These are phyloP conservation scores for Coemansia sp. DNA, from an alignment of 192 early-diverging fungal genomes.

Conservation along the genomic window DNA sequence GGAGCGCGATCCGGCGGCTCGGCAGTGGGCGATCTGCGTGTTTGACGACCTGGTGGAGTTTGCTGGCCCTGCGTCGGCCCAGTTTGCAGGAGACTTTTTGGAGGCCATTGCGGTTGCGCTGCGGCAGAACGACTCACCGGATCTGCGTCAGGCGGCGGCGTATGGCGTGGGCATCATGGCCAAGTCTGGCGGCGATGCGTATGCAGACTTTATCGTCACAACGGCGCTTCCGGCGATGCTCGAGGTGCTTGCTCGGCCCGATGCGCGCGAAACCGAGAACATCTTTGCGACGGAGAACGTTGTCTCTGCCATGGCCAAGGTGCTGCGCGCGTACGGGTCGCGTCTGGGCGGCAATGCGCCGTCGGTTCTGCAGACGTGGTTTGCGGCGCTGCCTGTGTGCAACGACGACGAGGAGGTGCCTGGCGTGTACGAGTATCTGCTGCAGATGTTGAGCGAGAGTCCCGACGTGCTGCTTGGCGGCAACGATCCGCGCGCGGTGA, in stretches of 20 bases:
- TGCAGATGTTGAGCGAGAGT: conserved; percentile 60
- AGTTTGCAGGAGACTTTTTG: conserved; percentile 62
- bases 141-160: conserved; percentile 90
- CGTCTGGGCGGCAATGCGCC: conserved; percentile 60
- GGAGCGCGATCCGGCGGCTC: conserved; percentile 63
- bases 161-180: conserved; percentile 94
- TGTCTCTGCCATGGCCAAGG: conserved; percentile 88
- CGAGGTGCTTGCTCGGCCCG: conserved; percentile 60
- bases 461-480: conserved; percentile 37
- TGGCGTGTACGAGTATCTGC: conserved; percentile 69
- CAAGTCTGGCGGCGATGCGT: conserved; percentile 80
- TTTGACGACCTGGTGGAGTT: conserved; percentile 93
- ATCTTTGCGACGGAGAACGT: conserved; percentile 91
- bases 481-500: conserved; percentile 19
- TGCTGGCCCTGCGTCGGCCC: conserved; percentile 66
- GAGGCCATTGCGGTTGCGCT: conserved; percentile 36
- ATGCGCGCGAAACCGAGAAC: conserved; percentile 69
- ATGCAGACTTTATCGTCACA: conserved; percentile 64
- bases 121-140: conserved; percentile 41
- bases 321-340: conserved; percentile 62
- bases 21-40: conserved; percentile 93
- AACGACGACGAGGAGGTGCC: conserved; percentile 88
- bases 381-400: conserved; percentile 74
- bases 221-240: conserved; percentile 77
- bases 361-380: conserved; percentile 68